Evolutionary conservation across 1,284 basidiomycete species (phyloP).

Genomic region (Ceratobasidium sp.): DNA sequence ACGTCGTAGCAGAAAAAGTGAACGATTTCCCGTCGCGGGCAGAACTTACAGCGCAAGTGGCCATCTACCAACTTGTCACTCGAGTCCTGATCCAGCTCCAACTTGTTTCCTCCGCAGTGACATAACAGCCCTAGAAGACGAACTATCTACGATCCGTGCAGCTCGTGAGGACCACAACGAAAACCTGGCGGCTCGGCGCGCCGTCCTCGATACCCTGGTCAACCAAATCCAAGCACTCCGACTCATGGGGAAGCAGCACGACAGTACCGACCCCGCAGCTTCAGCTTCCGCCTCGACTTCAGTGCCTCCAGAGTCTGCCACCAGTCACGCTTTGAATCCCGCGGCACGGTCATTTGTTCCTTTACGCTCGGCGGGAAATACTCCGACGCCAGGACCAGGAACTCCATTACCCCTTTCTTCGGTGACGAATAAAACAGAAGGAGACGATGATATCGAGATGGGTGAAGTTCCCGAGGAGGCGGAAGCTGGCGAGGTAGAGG

Average conservation of each 20-base stretch:
- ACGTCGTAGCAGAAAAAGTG: slow-evolving; percentile 80
- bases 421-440: slow-evolving; percentile 25
- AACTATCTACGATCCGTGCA: slow-evolving; percentile 74
- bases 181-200: slow-evolving; percentile 71
- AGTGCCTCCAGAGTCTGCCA: slow-evolving; percentile 59
- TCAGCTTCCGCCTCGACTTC: too few relatives aligned
- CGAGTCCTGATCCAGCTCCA: background rate
- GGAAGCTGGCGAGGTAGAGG: slow-evolving; percentile 50
- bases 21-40: slow-evolving; percentile 78
- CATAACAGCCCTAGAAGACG: slow-evolving; percentile 75
- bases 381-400: slow-evolving; percentile 25
- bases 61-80: slow-evolving; percentile 50
- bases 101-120: slow-evolving; percentile 59
- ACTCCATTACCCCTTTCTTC: slow-evolving; percentile 21
- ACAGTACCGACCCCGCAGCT: slow-evolving; percentile 50
- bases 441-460: slow-evolving; percentile 48
- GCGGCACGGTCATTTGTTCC: slow-evolving; percentile 56
- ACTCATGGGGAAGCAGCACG: slow-evolving; percentile 65
- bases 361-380: slow-evolving; percentile 30
- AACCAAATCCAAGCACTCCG: slow-evolving; percentile 68
- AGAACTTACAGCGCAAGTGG: slow-evolving; percentile 72
- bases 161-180: slow-evolving; percentile 71
- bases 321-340: slow-evolving; percentile 53
- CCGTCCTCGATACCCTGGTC: slow-evolving; percentile 72
- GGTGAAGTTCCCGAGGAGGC: slow-evolving; percentile 48